A percentile compares a stretch with the other conserved stretches of the same genome.
phyloP scores from a whole-genome alignment of 2,329 filamentous ascomycete genomes.

The Teratosphaeria gauchensis region DNA sequence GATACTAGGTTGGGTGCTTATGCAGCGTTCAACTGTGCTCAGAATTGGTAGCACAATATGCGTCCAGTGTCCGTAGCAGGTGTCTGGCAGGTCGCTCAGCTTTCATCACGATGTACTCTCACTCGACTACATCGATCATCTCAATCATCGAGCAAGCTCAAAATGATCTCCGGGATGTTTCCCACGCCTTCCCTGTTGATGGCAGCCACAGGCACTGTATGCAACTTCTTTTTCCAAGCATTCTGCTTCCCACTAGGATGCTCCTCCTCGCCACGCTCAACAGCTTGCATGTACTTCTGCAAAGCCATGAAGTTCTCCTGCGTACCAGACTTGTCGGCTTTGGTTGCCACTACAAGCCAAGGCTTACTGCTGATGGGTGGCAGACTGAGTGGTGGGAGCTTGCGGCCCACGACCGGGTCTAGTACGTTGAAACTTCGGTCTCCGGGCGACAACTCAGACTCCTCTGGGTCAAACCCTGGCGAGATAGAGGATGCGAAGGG shows the following conservation, averaged over 20 bases:
- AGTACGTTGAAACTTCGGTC: background rate
- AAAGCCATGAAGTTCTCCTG: conserved; percentile 65
- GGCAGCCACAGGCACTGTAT: conserved; percentile 77
- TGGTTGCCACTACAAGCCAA: conserved; percentile 93
- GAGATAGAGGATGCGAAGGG: conserved; percentile 39
- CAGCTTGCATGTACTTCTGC: conserved; percentile 57
- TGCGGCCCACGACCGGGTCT: conserved; percentile 1
- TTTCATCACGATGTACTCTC: background rate
- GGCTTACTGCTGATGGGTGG: conserved; percentile 86
- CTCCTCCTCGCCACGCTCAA: conserved; percentile 51
- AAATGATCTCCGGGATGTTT: conserved; percentile 60
- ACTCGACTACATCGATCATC: background rate
- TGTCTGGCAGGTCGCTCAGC: too few species aligned
- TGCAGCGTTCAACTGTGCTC: background rate
- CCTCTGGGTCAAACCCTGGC: conserved; percentile 13
- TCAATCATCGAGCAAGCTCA: conserved; percentile 46
- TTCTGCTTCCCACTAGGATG: conserved; percentile 64
- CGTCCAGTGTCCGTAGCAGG: too few species aligned
- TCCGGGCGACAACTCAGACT: background rate
- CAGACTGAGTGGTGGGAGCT: conserved; percentile 39
- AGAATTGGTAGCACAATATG: background rate
- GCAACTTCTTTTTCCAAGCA: conserved; percentile 49
- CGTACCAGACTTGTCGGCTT: conserved; percentile 73
- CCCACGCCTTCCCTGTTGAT: conserved; percentile 79
- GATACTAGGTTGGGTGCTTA: background rate